phyloP scores from a whole-genome alignment of 352 stramenopile genomes.

The Phytophthora sp. region DNA sequence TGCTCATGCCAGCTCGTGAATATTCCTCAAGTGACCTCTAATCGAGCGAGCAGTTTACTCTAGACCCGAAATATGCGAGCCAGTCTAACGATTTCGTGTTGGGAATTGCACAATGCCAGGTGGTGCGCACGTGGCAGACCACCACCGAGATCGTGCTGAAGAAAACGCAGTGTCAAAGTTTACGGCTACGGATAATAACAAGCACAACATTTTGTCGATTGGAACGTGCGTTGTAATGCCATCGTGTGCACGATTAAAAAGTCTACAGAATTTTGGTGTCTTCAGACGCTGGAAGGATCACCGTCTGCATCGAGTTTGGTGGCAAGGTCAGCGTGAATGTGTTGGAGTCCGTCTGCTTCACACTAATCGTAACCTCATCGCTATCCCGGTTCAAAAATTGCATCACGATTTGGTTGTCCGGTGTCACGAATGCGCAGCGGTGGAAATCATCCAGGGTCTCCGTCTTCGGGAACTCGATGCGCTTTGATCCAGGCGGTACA shows the following conservation, averaged over 20 bases:
- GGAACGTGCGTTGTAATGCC: too few species aligned
- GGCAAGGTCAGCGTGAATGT: conserved; percentile 18
- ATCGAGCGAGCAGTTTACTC: too few species aligned
- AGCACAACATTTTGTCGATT: too few species aligned
- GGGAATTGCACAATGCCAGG: conserved; percentile 14
- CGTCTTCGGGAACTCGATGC: conserved; percentile 42
- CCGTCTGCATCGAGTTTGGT: too few species aligned
- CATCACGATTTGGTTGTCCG: conserved; percentile 48
- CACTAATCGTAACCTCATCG: conserved; percentile 28
- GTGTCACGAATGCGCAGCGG: conserved; percentile 42
- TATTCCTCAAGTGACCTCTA: too few species aligned
- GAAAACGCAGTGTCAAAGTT: too few species aligned
- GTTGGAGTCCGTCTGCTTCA: conserved; percentile 25
- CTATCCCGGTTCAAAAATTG: conserved; percentile 46
- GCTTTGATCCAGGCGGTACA: too few species aligned
- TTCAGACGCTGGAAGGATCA: conserved; percentile 21
- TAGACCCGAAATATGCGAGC: conserved; percentile 18
- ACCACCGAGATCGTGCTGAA: background rate
- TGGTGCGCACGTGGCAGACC: conserved; percentile 7
- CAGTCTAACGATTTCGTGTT: conserved; percentile 7
- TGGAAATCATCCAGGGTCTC: conserved; percentile 37
- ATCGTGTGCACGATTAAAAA: conserved; percentile 6
- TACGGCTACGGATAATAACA: too few species aligned
- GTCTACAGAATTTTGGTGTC: conserved; percentile 21
- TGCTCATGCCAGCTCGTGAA: background rate